These are phyloP conservation scores for Populus ilicifolia DNA, from an alignment of 345 rosid genomes.

Conservation along the genomic window DNA sequence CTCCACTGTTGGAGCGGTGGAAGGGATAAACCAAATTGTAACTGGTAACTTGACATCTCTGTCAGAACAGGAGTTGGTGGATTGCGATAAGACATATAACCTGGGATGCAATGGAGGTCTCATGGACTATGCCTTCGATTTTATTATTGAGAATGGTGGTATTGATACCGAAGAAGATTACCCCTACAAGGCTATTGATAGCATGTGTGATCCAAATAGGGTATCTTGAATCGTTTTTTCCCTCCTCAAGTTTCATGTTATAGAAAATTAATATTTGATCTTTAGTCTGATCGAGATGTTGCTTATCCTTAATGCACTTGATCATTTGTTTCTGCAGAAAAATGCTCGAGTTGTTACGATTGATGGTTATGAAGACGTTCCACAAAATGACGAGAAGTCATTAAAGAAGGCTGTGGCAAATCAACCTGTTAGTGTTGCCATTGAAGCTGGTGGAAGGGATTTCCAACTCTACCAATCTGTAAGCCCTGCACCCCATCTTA, in stretches of 20 bases:
- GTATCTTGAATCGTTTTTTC: constrained; percentile 6
- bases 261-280: background rate
- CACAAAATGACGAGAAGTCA: constrained; percentile 22
- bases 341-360: constrained; percentile 26
- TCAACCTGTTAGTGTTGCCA: constrained; percentile 32
- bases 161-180: constrained; percentile 27
- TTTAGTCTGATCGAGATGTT: background rate
- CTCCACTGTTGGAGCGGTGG: constrained; percentile 30
- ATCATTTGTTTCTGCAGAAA: constrained; percentile 12
- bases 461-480: constrained; percentile 29
- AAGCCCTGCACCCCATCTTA: background rate
- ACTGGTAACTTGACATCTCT: constrained; percentile 29
- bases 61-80: constrained; percentile 33
- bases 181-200: constrained; percentile 23
- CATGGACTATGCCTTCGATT: constrained; percentile 33
- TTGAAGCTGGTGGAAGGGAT: constrained; percentile 33
- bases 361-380: constrained; percentile 33
- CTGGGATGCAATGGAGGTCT: constrained; percentile 34
- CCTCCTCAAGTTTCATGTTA: background rate
- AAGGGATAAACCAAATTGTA: constrained; percentile 34
- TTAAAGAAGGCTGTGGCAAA: constrained; percentile 26
- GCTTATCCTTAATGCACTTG: background rate
- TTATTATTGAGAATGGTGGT: constrained; percentile 28
- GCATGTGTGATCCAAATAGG: constrained; percentile 19
- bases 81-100: constrained; percentile 24